Evolutionary conservation across 441 rosid genomes (phyloP).

Genomic region (Corymbia citriodora): DNA sequence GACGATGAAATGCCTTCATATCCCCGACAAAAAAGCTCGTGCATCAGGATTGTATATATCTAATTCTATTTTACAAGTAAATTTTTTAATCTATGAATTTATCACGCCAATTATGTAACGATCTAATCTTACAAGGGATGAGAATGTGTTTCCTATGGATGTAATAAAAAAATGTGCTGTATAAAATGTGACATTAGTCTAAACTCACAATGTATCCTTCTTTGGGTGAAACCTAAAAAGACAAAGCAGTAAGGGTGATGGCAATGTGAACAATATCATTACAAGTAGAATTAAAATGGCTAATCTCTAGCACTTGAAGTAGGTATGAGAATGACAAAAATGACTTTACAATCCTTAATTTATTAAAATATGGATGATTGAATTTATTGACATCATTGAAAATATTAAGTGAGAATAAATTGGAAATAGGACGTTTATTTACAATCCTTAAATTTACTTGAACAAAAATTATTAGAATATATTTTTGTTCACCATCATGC

Average conservation of each 20-base stretch:
- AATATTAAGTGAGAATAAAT: background rate
- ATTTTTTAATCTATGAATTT: background rate
- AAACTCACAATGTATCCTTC: too few species aligned
- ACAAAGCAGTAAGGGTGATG: too few species aligned
- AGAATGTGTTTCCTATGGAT: too few species aligned
- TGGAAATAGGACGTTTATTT: background rate
- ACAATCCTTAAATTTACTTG: background rate
- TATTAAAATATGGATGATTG: background rate
- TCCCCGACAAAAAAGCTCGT: background rate
- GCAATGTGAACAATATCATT: too few species aligned
- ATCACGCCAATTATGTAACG: fast-evolving
- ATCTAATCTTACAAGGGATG: too few species aligned
- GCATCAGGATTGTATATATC: background rate
- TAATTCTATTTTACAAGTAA: background rate
- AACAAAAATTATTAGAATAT: background rate
- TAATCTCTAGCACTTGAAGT: too few species aligned
- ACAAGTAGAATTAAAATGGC: too few species aligned
- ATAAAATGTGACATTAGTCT: too few species aligned
- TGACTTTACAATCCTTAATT: background rate
- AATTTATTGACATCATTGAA: background rate
- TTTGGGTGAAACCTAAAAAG: too few species aligned
- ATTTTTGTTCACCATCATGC: background rate
- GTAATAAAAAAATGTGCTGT: too few species aligned
- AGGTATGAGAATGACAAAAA: background rate
- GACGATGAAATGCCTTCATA: background rate